A percentile compares a stretch with the other conserved stretches of the same genome.
Conservation (phyloP, 2,329 filamentous ascomycete genomes). For the Fusarium verticillioides region DNA sequence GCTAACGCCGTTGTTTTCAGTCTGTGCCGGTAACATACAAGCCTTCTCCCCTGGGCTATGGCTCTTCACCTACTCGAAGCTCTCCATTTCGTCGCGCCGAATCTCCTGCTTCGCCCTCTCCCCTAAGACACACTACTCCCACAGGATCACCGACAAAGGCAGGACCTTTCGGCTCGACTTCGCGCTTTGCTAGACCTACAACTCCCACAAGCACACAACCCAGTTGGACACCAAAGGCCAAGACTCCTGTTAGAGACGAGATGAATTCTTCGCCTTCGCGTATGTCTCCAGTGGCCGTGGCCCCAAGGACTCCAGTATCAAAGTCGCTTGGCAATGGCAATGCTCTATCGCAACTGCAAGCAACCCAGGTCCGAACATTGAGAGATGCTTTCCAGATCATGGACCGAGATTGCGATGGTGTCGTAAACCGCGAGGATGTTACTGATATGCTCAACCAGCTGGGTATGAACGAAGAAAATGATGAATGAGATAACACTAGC, state of each 20-base stretch:
- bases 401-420: constrained; percentile 87
- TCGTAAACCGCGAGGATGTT: constrained; percentile 84
- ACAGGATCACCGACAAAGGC: constrained; percentile 68
- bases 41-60: constrained; percentile 77
- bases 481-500: not conserved
- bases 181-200: constrained; percentile 54
- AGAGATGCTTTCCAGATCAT: constrained; percentile 94
- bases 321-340: constrained; percentile 59
- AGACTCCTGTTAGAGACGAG: constrained; percentile 37
- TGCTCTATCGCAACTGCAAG: constrained; percentile 78
- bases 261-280: constrained; percentile 46
- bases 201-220: constrained; percentile 49
- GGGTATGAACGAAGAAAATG: constrained; percentile 59
- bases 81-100: constrained; percentile 73
- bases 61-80: constrained; percentile 68
- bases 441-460: constrained; percentile 88
- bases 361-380: constrained; percentile 85
- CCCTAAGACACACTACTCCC: constrained; percentile 72
- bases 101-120: constrained; percentile 72
- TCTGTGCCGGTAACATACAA: constrained; percentile 71
- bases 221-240: constrained; percentile 53
- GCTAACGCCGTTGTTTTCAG: constrained; percentile 53
- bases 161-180: constrained; percentile 42
- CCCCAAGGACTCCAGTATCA: constrained; percentile 46
- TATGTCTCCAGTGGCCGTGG: constrained; percentile 45